phyloP scores from a whole-genome alignment of 495 filamentous ascomycete genomes.

The Lophiotrema nucula region DNA sequence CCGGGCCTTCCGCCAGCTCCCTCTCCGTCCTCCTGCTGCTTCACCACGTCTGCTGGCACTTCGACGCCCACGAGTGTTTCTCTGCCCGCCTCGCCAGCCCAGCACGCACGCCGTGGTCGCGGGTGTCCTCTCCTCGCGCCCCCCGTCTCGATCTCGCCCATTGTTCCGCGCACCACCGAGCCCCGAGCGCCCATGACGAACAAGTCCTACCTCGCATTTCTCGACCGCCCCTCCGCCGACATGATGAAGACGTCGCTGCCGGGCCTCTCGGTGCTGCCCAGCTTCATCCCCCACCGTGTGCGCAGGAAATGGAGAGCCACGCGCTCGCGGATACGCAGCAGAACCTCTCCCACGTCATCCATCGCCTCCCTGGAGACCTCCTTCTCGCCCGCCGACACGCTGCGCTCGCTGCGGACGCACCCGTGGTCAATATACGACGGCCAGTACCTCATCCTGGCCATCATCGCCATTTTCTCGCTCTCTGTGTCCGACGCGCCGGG shows the following conservation, averaged over 20 bases:
- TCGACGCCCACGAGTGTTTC: no score
- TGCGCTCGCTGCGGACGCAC: slow-evolving; percentile 68
- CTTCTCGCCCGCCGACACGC: slow-evolving; percentile 69
- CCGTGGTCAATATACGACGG: slow-evolving; percentile 83
- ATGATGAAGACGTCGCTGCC: slow-evolving; percentile 38
- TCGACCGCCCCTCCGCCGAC: slow-evolving; percentile 31
- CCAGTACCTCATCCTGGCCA: slow-evolving; percentile 74
- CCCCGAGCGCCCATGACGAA: slow-evolving; percentile 23
- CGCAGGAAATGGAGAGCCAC: slow-evolving; percentile 61
- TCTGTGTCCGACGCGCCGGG: slow-evolving; percentile 74
- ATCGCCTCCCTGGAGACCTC: slow-evolving; percentile 79
- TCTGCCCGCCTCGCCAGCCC: no score
- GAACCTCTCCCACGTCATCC: slow-evolving; percentile 67
- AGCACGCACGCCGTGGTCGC: no score
- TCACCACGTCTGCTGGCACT: slow-evolving; percentile 4
- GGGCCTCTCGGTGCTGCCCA: slow-evolving; percentile 45
- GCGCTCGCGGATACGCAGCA: slow-evolving; percentile 67
- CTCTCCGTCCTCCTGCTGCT: neutral
- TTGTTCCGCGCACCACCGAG: neutral
- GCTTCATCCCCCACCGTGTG: slow-evolving; percentile 67
- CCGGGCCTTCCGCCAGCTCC: slow-evolving; percentile 7
- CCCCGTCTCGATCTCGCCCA: neutral
- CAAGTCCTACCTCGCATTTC: slow-evolving; percentile 31
- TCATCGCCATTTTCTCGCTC: slow-evolving; percentile 75
- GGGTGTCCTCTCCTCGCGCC: neutral